Percentiles rank a stretch among this genome's conserved stretches.
phyloP scores from a whole-genome alignment of 1,284 basidiomycete genomes.

The Pseudozyma sp. region DNA sequence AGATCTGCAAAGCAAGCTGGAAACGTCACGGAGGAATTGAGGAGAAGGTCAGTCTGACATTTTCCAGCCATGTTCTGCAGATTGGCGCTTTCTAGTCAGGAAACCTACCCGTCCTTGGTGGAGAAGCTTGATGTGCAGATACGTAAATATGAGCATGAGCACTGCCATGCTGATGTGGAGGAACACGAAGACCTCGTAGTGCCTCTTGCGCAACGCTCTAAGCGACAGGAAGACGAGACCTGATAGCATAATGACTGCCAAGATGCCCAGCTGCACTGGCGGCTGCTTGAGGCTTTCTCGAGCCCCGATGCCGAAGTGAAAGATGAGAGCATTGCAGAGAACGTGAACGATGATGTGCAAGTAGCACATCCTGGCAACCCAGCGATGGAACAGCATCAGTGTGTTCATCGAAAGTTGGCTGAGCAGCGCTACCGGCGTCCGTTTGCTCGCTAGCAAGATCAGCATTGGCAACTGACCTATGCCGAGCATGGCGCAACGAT shows the following conservation, averaged over 20 bases:
- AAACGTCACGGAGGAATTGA: neutral
- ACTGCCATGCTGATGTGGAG: conserved; percentile 64
- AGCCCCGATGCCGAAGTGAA: too few species aligned
- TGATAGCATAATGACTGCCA: too few species aligned
- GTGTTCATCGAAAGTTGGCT: too few species aligned
- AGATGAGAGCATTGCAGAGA: too few species aligned
- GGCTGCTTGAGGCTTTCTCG: too few species aligned
- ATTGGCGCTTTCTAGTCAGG: neutral
- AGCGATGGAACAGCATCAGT: too few species aligned
- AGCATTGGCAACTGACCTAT: conserved; percentile 27
- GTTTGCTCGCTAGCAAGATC: too few species aligned
- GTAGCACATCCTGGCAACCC: too few species aligned
- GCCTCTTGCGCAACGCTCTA: conserved; percentile 24
- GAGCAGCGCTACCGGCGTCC: too few species aligned
- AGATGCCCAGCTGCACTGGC: too few species aligned
- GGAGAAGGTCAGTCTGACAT: neutral
- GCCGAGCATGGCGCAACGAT: conserved; percentile 59
- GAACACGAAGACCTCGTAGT: conserved; percentile 52
- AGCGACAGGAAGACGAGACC: conserved; percentile 22
- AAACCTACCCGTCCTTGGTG: conserved; percentile 34
- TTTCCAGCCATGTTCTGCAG: too few species aligned
- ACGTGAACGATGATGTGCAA: too few species aligned
- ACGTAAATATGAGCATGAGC: conserved; percentile 56
- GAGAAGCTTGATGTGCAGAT: conserved; percentile 61
- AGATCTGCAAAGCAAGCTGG: conserved; percentile 25